A percentile compares a stretch with the other conserved stretches of the same genome.
phyloP scores from a whole-genome alignment of 2,329 filamentous ascomycete genomes.

The Botrytis deweyae region DNA sequence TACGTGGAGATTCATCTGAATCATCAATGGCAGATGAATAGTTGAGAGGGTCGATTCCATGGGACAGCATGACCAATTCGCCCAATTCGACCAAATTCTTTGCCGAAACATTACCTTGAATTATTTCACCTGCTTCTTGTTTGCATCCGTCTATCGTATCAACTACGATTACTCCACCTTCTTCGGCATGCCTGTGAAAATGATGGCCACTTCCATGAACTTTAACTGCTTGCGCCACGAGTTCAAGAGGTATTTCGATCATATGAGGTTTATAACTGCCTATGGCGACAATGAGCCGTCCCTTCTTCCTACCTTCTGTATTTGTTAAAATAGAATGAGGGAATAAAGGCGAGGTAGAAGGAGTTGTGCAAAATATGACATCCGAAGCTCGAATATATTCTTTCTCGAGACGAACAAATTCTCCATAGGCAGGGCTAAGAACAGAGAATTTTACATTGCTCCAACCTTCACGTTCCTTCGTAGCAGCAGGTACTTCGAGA shows the following conservation, averaged over 20 bases:
- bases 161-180: conserved; percentile 67
- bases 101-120: conserved; percentile 70
- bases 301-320: conserved; percentile 66
- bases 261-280: conserved; percentile 71
- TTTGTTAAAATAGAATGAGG: conserved; percentile 70
- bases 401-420: conserved; percentile 63
- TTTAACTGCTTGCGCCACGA: conserved; percentile 63
- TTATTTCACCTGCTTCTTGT: conserved; percentile 82
- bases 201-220: conserved; percentile 56
- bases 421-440: conserved; percentile 69
- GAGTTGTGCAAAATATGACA: conserved; percentile 87
- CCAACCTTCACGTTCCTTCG: conserved; percentile 62
- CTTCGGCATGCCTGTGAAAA: conserved; percentile 64
- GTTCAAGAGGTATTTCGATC: conserved; percentile 77
- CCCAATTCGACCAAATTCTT: conserved; percentile 83
- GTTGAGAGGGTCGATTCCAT: conserved; percentile 25
- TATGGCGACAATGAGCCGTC: conserved; percentile 69
- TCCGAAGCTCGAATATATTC: conserved; percentile 71
- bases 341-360: conserved; percentile 72
- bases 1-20: conserved; percentile 19
- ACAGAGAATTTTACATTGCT: conserved; percentile 64
- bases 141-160: conserved; percentile 72
- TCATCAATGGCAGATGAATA: conserved; percentile 25
- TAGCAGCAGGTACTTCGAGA: conserved; percentile 44
- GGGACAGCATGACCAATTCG: conserved; percentile 67